These are phyloP conservation scores for Mycena rosella DNA, from an alignment of 768 basidiomycete species.

Conservation along the genomic window DNA sequence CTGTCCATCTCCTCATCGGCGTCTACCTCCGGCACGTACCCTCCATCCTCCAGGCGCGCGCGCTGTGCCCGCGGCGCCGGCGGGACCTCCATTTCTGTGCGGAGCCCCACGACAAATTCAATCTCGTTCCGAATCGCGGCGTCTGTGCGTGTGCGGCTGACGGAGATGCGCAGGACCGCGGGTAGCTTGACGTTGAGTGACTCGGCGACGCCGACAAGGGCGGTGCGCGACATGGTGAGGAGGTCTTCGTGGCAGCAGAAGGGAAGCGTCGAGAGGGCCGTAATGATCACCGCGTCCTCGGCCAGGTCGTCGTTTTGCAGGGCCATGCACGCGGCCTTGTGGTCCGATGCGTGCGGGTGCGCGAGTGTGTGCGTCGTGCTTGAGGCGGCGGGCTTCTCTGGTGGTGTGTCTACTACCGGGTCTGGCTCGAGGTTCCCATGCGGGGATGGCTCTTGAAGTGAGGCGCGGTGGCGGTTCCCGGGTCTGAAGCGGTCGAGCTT, in stretches of 20 bases:
- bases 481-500: conserved; percentile 52
- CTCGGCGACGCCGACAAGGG: conserved; percentile 66
- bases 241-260: conserved; percentile 85
- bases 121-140: conserved; percentile 65
- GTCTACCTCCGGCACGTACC: conserved; percentile 24
- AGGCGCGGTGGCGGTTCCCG: conserved; percentile 45
- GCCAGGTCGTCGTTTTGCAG: conserved; percentile 69
- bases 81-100: conserved; percentile 47
- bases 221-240: conserved; percentile 67
- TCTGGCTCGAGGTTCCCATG: conserved; percentile 39
- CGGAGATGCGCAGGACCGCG: conserved; percentile 61
- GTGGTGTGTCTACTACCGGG: conserved; percentile 44
- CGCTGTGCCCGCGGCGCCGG: conserved; percentile 50
- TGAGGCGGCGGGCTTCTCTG: conserved; percentile 25
- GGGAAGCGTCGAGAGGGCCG: conserved; percentile 66
- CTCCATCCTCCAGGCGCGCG: neutral
- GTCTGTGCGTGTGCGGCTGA: conserved; percentile 52
- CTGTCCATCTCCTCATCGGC: conserved; percentile 23
- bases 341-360: neutral
- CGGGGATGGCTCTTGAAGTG: conserved; percentile 24
- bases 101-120: conserved; percentile 72
- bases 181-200: conserved; percentile 72
- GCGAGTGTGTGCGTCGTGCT: conserved; percentile 14
- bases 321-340: conserved; percentile 57
- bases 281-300: conserved; percentile 72